Evolutionary conservation across 169 alveolate genomes (phyloP).

Genomic region (Eimeria acervulina): DNA sequence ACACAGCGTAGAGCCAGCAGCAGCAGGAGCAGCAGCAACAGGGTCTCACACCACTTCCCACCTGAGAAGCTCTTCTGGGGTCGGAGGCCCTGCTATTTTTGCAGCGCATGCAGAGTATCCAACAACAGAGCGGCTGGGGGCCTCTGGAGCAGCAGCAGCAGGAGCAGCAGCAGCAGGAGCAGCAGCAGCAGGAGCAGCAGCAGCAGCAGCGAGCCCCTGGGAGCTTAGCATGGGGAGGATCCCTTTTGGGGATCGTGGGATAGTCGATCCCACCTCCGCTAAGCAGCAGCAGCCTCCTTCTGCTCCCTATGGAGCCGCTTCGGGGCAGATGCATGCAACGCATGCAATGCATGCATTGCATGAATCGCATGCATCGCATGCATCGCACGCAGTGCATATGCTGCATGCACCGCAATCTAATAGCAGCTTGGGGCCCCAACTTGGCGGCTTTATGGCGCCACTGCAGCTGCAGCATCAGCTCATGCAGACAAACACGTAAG

Average conservation of each 20-base stretch:
- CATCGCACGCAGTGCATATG: too few species aligned
- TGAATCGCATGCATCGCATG: not conserved
- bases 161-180: conserved; percentile 8
- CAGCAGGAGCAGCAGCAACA: not conserved
- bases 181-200: conserved; percentile 24
- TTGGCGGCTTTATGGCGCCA: not conserved
- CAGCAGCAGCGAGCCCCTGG: conserved; percentile 8
- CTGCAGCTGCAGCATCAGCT: conserved; percentile 61
- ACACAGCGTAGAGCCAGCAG: not conserved
- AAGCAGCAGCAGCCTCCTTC: not conserved
- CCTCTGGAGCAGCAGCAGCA: not conserved
- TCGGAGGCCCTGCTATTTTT: too few species aligned
- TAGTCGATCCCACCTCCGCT: too few species aligned
- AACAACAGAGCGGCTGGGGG: too few species aligned
- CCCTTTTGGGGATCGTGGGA: too few species aligned
- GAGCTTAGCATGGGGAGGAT: not conserved
- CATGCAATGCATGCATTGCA: not conserved
- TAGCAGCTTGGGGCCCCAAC: not conserved
- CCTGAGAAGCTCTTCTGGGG: too few species aligned
- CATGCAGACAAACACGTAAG: conserved; percentile 31
- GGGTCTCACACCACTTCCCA: too few species aligned
- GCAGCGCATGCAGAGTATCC: too few species aligned
- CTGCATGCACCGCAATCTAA: not conserved
- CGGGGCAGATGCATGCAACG: not conserved
- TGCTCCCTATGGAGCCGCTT: not conserved